Evolutionary conservation across 208 protist species (phyloP).

Genomic region (Trypanosoma congolense): DNA sequence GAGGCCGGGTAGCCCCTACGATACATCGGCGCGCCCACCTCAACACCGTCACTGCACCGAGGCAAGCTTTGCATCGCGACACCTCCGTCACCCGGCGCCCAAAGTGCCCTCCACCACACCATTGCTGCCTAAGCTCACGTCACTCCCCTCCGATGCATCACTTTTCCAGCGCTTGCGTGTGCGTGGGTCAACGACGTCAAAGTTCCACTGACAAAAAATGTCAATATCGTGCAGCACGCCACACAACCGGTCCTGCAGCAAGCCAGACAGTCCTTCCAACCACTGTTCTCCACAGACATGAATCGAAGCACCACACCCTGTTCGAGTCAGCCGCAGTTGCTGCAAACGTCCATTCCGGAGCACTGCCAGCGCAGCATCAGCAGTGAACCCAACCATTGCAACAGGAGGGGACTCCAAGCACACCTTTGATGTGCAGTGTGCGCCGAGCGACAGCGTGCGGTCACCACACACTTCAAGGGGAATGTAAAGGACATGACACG

Average conservation of each 20-base stretch:
- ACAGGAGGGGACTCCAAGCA: conserved; percentile 30
- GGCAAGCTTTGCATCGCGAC: too few relatives aligned
- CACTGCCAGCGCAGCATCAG: conserved; percentile 45
- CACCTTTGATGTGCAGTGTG: conserved; percentile 18
- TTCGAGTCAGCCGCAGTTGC: conserved; percentile 32
- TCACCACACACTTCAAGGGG: conserved; percentile 36
- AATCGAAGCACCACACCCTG: conserved; percentile 6
- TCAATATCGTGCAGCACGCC: conserved; percentile 44
- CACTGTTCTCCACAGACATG: not conserved
- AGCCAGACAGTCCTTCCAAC: conserved; percentile 4
- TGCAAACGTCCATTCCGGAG: conserved; percentile 42
- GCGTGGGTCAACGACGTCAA: conserved; percentile 57
- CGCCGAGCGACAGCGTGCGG: conserved; percentile 29
- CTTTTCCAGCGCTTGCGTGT: conserved; percentile 25
- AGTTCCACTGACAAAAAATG: conserved; percentile 72
- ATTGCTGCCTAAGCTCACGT: conserved; percentile 13
- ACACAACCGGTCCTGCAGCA: not conserved
- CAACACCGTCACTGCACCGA: too few relatives aligned
- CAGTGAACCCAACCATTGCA: conserved; percentile 38
- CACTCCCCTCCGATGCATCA: conserved; percentile 3
- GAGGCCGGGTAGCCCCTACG: too few relatives aligned
- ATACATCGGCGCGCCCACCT: too few relatives aligned
- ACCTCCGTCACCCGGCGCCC: too few relatives aligned
- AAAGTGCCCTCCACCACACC: conserved; percentile 4
- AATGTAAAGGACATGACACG: conserved; percentile 45